These are phyloP conservation scores for Kalmusia sp. DNA, from an alignment of 2,329 filamentous ascomycete genomes.

Conservation along the genomic window DNA sequence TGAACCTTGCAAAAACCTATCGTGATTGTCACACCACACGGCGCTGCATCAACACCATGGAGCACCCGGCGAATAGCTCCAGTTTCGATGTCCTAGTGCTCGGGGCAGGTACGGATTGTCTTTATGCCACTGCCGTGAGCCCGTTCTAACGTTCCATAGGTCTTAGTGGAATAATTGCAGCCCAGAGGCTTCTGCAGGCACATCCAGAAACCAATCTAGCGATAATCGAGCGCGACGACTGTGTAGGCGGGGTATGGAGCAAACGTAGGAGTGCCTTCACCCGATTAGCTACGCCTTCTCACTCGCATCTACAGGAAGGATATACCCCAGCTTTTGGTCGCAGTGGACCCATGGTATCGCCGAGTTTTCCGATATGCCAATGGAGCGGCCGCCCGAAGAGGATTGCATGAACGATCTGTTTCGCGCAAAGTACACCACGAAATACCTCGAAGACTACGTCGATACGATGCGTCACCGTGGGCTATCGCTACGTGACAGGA, in stretches of 20 bases:
- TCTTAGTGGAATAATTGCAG: conserved; percentile 20
- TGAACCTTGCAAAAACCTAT: too few species aligned
- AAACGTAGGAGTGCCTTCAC: not conserved
- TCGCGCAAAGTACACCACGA: conserved; percentile 19
- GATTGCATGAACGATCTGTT: conserved; percentile 20
- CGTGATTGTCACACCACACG: too few species aligned
- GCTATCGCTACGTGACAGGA: not conserved
- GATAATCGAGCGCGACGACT: conserved; percentile 18
- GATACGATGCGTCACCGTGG: not conserved
- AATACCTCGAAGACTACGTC: conserved; percentile 25
- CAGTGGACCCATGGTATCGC: conserved; percentile 24
- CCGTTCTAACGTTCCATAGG: too few species aligned
- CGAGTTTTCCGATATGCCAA: conserved; percentile 23
- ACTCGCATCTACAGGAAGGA: conserved; percentile 4
- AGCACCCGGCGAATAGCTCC: too few species aligned
- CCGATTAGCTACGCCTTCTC: too few species aligned
- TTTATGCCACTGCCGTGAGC: too few species aligned
- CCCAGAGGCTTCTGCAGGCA: conserved; percentile 18
- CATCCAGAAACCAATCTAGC: conserved; percentile 16
- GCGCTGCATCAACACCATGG: too few species aligned
- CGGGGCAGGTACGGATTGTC: too few species aligned
- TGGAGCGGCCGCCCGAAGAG: conserved; percentile 20
- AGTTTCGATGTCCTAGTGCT: too few species aligned
- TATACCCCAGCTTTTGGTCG: conserved; percentile 21
- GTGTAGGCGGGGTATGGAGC: conserved; percentile 23